Conservation (phyloP, 164 flowering plant species). For the Cinnamomum chago region DNA sequence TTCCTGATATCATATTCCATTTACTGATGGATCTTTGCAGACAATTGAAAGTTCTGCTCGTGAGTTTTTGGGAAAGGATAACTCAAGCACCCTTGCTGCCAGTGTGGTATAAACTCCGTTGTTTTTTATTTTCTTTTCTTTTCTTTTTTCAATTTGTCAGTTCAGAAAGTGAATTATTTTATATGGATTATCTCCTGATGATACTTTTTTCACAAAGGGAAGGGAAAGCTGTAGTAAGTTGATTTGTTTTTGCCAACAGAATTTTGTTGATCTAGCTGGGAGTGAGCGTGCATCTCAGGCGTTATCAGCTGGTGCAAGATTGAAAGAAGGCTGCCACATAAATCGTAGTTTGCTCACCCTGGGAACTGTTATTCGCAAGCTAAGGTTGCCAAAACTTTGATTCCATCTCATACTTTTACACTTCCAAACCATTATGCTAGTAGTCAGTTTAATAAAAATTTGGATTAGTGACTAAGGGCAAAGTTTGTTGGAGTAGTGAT, state of each 20-base stretch:
- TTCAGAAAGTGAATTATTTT: no score
- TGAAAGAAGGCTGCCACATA: constrained; percentile 97
- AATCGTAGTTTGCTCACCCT: constrained; percentile 91
- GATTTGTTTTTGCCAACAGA: constrained; percentile 32
- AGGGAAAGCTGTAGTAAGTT: neutral
- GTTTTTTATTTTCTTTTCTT: no score
- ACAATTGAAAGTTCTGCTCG: constrained; percentile 82
- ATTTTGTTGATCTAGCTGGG: constrained; percentile 97
- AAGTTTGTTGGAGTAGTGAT: neutral
- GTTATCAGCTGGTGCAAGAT: constrained; percentile 67
- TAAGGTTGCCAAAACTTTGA: constrained; percentile 47
- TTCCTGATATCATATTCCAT: neutral
- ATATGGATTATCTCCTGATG: neutral
- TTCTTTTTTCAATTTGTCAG: no score
- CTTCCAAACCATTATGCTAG: neutral
- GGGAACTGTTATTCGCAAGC: constrained; percentile 90
- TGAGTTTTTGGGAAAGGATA: constrained; percentile 39
- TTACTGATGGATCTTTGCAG: constrained; percentile 34
- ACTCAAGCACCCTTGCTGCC: constrained; percentile 69
- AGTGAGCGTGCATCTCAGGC: constrained; percentile 98
- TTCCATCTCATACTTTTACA: neutral
- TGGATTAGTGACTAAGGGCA: neutral
- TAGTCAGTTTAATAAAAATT: neutral
- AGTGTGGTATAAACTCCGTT: constrained; percentile 53
- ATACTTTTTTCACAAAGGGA: neutral